Evolutionary conservation across 176 grass and related monocot genomes (phyloP), one percentile per base, ranked within the genome.

Genomic region (Themeda triandra): DNA sequence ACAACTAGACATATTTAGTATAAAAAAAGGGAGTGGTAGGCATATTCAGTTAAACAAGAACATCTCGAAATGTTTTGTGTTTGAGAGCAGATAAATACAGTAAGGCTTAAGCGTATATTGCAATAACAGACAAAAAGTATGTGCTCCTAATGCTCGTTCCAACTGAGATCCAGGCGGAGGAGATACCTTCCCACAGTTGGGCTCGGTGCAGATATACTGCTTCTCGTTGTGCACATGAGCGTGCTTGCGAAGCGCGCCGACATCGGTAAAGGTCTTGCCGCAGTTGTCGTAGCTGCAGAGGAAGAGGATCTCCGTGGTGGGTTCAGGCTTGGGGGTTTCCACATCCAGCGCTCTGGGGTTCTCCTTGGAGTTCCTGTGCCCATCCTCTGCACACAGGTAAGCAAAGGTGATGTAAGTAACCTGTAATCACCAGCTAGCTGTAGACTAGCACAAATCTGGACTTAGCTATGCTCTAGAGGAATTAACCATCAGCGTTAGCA

Each of bases 241-340:
- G 6, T 97, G 95, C 87, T 97, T 94, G 68, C 84, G 87, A 12
- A 94, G 84, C 2, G 86, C 88, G 0, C 64, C 70, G 23, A 92
- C 92, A n/a, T 97, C 92, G 35, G 90, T 73, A 41, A 97, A 94
- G 76, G 88, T 89, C 66, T 88, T 97, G 32, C 95, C 95, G 4
- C 92, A 94, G 48, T 81, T 81, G 12, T 94, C 92, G 10, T 92
- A 92, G 71, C 90, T 97, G 77, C 95, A 97, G 73, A 97, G 92
- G 75, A 92, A 97, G 66, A 97, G 86, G 49, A 94, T 87, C 80
- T 94, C 92, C 6, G 90, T 92, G 39, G 88, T 89, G 1, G 90
- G 90, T 60, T 94, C 86, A 11, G 82, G 71, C 71, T 86, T 94
- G 86, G 67, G 77, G 24, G 84, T 92, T 33, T 92, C 88, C 0